These are phyloP conservation scores for Rosa hybrid DNA, from an alignment of 331 rosid genomes.

Conservation along the genomic window DNA sequence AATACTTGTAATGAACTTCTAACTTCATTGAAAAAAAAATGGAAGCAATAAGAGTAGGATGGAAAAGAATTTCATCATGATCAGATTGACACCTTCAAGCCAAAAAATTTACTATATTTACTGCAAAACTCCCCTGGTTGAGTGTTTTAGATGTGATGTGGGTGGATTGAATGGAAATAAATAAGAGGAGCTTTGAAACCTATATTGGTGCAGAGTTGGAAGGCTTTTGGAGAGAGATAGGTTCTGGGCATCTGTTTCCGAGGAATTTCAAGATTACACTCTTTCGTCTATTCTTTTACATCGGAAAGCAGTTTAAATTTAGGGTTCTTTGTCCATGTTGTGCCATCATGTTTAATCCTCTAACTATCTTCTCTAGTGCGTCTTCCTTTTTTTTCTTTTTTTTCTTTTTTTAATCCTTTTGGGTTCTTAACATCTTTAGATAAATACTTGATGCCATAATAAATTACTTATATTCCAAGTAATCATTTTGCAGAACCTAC, in stretches of 20 bases:
- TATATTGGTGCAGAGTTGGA: background rate
- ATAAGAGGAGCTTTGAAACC: background rate
- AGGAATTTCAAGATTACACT: background rate
- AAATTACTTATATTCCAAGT: constrained; percentile 14
- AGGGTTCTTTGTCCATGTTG: background rate
- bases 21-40: background rate
- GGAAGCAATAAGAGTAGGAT: background rate
- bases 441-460: background rate
- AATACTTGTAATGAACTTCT: background rate
- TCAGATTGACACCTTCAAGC: too few relatives aligned
- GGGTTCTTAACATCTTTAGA: background rate
- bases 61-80: background rate
- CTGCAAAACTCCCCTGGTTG: background rate
- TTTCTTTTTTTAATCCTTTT: background rate
- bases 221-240: background rate
- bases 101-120: too few relatives aligned
- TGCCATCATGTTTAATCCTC: background rate
- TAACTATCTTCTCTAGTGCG: background rate
- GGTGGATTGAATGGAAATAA: background rate
- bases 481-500: constrained; percentile 61
- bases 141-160: background rate
- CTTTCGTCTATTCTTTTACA: background rate
- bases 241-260: background rate
- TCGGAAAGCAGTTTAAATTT: background rate
- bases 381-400: background rate